Evolutionary conservation across 805 yeast species (phyloP).

Genomic region (Candida sphagnicola): DNA sequence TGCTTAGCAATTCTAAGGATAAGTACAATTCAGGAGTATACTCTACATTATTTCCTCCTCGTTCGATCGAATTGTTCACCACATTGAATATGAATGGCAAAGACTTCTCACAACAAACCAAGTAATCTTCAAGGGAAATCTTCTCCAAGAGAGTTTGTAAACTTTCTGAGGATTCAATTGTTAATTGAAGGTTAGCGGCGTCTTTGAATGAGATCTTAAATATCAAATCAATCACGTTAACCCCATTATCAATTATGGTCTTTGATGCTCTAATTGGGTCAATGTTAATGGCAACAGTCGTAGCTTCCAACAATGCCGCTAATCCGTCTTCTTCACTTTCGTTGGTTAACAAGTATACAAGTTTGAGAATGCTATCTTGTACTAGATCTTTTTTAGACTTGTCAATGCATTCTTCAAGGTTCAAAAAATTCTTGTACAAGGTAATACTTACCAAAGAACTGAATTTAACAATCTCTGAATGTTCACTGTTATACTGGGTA

Average conservation of each 20-base stretch:
- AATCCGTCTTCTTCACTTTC: constrained; percentile 80
- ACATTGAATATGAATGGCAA: constrained; percentile 47
- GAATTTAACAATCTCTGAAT: constrained; percentile 18
- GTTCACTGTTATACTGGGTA: constrained; percentile 8
- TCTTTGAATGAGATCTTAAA: constrained; percentile 67
- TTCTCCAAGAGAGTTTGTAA: constrained; percentile 54
- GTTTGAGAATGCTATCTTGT: constrained; percentile 32
- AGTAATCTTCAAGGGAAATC: constrained; percentile 43
- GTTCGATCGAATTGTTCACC: constrained; percentile 23
- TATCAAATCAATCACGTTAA: constrained; percentile 51
- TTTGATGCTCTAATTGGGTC: constrained; percentile 23
- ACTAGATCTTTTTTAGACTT: constrained; percentile 9
- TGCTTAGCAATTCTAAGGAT: constrained; percentile 52
- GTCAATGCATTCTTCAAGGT: constrained; percentile 10
- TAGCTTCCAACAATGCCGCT: constrained; percentile 65
- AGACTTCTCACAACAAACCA: constrained; percentile 45
- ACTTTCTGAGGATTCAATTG: constrained; percentile 65
- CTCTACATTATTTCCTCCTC: constrained; percentile 25
- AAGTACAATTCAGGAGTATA: constrained; percentile 61
- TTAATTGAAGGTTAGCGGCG: constrained; percentile 68
- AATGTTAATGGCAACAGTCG: constrained; percentile 51
- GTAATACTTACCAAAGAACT: constrained; percentile 51
- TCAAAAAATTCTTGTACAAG: constrained; percentile 37
- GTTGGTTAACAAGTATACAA: constrained; percentile 45
- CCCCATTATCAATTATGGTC: constrained; percentile 9